A percentile compares a stretch with the other conserved stretches of the same genome.
Evolutionary conservation across 2,329 filamentous ascomycete species (phyloP).

Genomic region (Colletotrichum lini): DNA sequence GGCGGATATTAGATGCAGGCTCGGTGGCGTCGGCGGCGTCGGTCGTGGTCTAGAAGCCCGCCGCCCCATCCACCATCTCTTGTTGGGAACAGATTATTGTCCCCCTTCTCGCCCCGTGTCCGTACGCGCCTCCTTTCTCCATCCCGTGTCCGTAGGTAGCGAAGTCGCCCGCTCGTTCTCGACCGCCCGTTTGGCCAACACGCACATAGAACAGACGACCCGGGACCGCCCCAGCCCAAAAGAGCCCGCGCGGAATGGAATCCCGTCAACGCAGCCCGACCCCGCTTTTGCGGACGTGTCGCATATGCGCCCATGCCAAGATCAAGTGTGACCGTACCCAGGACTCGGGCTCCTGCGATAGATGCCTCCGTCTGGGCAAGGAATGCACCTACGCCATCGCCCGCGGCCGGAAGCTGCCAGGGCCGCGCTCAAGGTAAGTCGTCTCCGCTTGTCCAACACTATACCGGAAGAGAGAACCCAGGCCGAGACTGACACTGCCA

Average conservation of each 20-base stretch:
- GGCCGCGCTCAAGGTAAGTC: slow-evolving; percentile 37
- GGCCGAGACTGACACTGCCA: slow-evolving; percentile 7
- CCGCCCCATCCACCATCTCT: slow-evolving; percentile 19
- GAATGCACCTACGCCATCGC: slow-evolving; percentile 51
- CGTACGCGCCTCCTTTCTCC: slow-evolving; percentile 11
- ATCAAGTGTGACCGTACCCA: slow-evolving; percentile 54
- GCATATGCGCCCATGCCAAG: slow-evolving; percentile 54
- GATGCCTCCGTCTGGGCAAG: slow-evolving; percentile 52
- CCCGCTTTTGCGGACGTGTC: slow-evolving; percentile 49
- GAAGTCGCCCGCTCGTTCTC: background rate
- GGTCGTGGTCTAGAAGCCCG: background rate
- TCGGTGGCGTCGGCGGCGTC: slow-evolving; percentile 18
- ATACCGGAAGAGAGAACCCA: too few species aligned
- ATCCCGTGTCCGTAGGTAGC: slow-evolving; percentile 37
- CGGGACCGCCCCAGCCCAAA: background rate
- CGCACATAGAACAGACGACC: background rate
- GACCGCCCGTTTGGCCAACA: slow-evolving; percentile 1
- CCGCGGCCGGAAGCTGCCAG: slow-evolving; percentile 45
- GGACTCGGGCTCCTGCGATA: slow-evolving; percentile 51
- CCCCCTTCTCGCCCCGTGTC: slow-evolving; percentile 20
- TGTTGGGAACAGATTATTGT: slow-evolving; percentile 18
- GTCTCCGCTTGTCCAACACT: background rate
- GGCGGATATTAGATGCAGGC: background rate
- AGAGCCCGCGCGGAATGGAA: slow-evolving; percentile 6
- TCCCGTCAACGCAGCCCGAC: slow-evolving; percentile 35